Evolutionary conservation across 345 rosid genomes (phyloP).

Genomic region (rapeseed (Brassica napus)): Da-Ae NC_063452.1:10620001-10620500

Average conservation of each 20-base stretch:
- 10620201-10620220: slow-evolving; percentile 55
- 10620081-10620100: neutral
- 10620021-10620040: neutral
- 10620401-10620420: slow-evolving; percentile 59
- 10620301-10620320: slow-evolving; percentile 69
- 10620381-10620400: slow-evolving; percentile 56
- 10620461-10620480: neutral
- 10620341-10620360: slow-evolving; percentile 56
- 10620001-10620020: neutral
- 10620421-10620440: neutral
- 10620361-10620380: slow-evolving; percentile 64
- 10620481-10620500: neutral
- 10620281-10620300: slow-evolving; percentile 65
- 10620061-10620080: neutral
- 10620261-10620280: slow-evolving; percentile 95
- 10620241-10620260: slow-evolving; percentile 89
- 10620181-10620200: slow-evolving; percentile 77
- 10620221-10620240: slow-evolving; percentile 77
- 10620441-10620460: slow-evolving; percentile 14
- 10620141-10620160: slow-evolving; percentile 64
- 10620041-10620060: neutral
- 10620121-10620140: slow-evolving; percentile 48
- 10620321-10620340: slow-evolving; percentile 68
- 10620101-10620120: slow-evolving; percentile 57
- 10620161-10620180: slow-evolving; percentile 65